A percentile compares a stretch with the other conserved stretches of the same genome.
These are phyloP conservation scores for Saccharomycopsis phalli DNA, from an alignment of 1,139 yeast genomes.

Conservation along the genomic window DNA sequence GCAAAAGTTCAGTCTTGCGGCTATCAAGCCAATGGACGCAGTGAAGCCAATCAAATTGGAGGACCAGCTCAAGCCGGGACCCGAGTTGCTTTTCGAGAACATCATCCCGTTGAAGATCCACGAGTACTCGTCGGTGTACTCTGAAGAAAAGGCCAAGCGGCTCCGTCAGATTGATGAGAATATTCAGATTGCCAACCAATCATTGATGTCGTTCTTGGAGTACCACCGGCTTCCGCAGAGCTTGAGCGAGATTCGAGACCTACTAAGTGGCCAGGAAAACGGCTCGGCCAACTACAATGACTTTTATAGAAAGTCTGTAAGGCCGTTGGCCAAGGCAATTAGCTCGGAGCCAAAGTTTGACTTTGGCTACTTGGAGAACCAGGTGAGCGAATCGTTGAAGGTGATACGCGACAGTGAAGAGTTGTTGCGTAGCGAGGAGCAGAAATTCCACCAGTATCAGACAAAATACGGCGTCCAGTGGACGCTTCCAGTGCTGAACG, in stretches of 20 bases:
- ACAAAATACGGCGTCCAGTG: conserved; percentile 30
- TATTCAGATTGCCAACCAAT: conserved; percentile 73
- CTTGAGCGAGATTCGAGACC: conserved; percentile 41
- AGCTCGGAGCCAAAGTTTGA: conserved; percentile 18
- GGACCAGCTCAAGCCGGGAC: conserved; percentile 42
- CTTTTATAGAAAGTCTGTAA: conserved; percentile 23
- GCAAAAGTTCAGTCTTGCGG: conserved; percentile 44
- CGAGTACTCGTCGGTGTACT: conserved; percentile 76
- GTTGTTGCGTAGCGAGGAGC: conserved; percentile 30
- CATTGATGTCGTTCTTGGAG: conserved; percentile 68
- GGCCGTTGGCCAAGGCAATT: conserved; percentile 19
- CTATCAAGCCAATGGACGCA: conserved; percentile 66
- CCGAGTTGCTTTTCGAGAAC: conserved; percentile 57
- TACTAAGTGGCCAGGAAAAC: too few relatives aligned
- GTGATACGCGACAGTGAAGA: conserved; percentile 35
- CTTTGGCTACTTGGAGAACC: conserved; percentile 22
- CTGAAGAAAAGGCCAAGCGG: conserved; percentile 79
- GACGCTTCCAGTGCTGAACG: conserved; percentile 31
- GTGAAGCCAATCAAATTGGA: conserved; percentile 40
- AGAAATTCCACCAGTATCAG: conserved; percentile 28
- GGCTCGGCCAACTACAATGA: conserved; percentile 20
- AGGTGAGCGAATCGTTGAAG: conserved; percentile 36
- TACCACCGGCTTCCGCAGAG: conserved; percentile 69
- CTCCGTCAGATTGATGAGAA: conserved; percentile 68
- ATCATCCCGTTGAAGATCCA: conserved; percentile 84